Base-by-base conservation (phyloP, 371 early-diverging fungal genomes). In the Mucor ambiguus region DNA sequence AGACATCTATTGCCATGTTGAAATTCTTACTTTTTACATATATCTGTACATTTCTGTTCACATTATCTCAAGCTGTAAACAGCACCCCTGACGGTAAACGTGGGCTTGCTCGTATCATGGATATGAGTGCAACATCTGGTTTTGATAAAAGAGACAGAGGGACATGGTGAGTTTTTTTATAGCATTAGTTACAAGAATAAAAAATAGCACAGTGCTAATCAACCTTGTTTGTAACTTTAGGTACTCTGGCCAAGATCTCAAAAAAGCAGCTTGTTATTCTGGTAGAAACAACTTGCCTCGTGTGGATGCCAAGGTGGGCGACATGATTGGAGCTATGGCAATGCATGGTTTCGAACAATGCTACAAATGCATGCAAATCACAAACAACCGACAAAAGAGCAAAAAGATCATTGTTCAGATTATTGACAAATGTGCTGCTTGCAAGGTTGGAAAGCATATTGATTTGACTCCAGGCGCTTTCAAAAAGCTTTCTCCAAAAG, bases 271-370 rank as follows among this genome's bases (percentile, higher is more conserved):
- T 46, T 77, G 77, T 48, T 77, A 67, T 37, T 67, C 48, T 60
- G 52, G 52, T 28, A 64, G 74, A 55, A 74, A 77, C 37, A 72
- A 72, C 12, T 64, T 74, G 30, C 59, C 59, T 30, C 63, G 68
- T 28, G 66, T 69, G 30, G 49, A 64, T 67, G 77, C 77, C 16
- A 29, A 59, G 14, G 28, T 63, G 3, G 37, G 59, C 28, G 72
- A 71, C 48, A 66, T 74, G 74, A 74, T 77, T 54, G 74, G 77
- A 37, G 77, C 77, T 20, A 74, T 77, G 77, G 75, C 77, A 4
- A 76, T 76, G 77, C 49, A 71, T 33, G 33, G 33, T 28, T 77
- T 74, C 54, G 77, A 74, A 28, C 55, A 60, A n/a, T 77, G 77
- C 49, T 61, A 72, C 58, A 74, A 77, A 35, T 77, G 77, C 43